Evolutionary conservation across 176 grass and related monocot genomes (phyloP), one percentile per base, ranked within the genome.

Genomic region (Hsuehochloa calcarea): DNA sequence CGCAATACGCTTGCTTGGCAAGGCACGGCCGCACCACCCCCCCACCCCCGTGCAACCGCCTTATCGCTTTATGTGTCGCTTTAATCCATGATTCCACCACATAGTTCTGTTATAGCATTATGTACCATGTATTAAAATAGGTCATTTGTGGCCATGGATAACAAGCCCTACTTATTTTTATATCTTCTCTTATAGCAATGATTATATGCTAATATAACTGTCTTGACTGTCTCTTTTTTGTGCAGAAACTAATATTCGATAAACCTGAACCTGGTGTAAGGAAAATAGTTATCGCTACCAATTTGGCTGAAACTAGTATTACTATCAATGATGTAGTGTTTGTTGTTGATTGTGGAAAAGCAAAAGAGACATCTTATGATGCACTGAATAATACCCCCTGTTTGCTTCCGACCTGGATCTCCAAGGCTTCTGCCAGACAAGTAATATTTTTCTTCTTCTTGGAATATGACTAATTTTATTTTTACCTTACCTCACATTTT

Each of bases 291-390:
- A 89, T 99, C 54, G 96, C 96, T 27, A 99, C 96, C 41, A 99
- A 99, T 87, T 91, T 99, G 86, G 96, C 96, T 46, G 96, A 99
- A 81, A 99, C 96, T 43, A 99, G 96, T 85, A 99, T 99, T 81
- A 99, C 96, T 47, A 99, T 99, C 63, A 99, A 99, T 41, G 96
- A 99, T 69, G 96, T 99, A 22, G 93, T 99, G 60, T 99, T 92
- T 92, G 96, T 99, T 86, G 91, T 99, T 74, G 96, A 99, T 68
- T 92, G 91, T 79, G 96, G 96, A 59, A 99, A 99, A 74, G 96
- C 96, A 83, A 99, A 99, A 86, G 96, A 99, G 81, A 99, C 96
- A 58, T 99, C 96, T 60, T 99, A 99, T 74, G 96, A 99, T 94
- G 96, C 96, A 87, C 85, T 99, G 78, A 99, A 99, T 80, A 99